Base-by-base conservation (phyloP, 306 rosid genomes). In the Glycine soja region DNA sequence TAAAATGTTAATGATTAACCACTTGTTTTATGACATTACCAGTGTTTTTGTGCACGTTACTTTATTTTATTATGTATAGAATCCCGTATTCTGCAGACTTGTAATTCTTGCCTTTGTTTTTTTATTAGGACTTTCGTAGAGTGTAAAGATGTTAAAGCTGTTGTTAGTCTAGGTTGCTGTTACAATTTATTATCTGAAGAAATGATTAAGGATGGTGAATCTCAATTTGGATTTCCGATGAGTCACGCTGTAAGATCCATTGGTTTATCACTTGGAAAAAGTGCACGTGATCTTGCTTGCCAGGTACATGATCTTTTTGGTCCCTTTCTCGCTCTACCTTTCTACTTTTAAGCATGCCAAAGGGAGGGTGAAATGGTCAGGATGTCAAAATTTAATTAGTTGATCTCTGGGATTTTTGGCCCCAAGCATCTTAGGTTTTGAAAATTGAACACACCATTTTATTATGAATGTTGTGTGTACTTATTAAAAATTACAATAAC, bases 111-210 rank as follows among this genome's bases (percentile, higher is more conserved):
- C 51, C 24, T 38, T 74, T 10, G 16, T 74, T 74, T 87, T 64
- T 83, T 74, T 46, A 51, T 74, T 85, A 91, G 98, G 89, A 83
- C 97, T 67, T 95, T 91, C 83, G 72, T 89, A 80, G 96, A 88
- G 78, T 91, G 96, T 85, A 34, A 90, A 88, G 92, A 91, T 77
- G 98, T 89, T 52, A 93, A 90, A 82, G 97, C 99, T 85, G 87
- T 95, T 81, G 90, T 93, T 67, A 91, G 94, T 79, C 62, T 93
- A 77, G 98, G 99, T 77, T 95, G 97, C 86, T 95, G 97, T 85
- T 95, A 93, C 89, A 95, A 95, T 86, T 75, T 95, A 70, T 85
- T 95, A 79, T 90, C 97, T 40, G 99, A 95, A 87, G 91, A 87
- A 75, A 88, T 76, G 67, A 76, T 46, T 36, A 67, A 53, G 66